phyloP scores from a whole-genome alignment of 2,329 filamentous ascomycete species.

The Cordyceps farinosa region DNA sequence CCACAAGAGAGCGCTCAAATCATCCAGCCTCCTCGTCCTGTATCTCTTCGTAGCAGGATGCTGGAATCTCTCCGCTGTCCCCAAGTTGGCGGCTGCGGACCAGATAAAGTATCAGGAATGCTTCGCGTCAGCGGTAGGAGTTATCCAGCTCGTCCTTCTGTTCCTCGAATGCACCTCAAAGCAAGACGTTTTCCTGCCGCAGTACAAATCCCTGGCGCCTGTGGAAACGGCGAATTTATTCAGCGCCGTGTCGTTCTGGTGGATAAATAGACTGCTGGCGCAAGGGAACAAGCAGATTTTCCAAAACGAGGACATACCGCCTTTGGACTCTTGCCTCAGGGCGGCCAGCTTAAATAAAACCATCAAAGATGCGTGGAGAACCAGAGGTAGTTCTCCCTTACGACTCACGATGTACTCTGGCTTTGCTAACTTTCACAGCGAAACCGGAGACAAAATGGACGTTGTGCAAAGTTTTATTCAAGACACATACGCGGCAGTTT shows the following conservation, averaged over 20 bases:
- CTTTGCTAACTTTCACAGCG: background rate
- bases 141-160: background rate
- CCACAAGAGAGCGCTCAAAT: background rate
- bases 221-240: constrained; percentile 8
- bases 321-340: background rate
- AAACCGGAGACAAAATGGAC: constrained; percentile 5
- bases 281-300: constrained; percentile 13
- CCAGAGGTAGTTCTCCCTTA: background rate
- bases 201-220: background rate
- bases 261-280: constrained; percentile 11
- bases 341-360: background rate
- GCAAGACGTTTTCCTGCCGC: background rate
- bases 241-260: constrained; percentile 11
- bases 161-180: constrained; percentile 13
- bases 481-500: constrained; percentile 1
- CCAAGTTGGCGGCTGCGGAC: background rate
- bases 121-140: background rate
- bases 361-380: background rate
- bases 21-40: background rate
- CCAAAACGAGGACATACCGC: constrained; percentile 8
- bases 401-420: background rate
- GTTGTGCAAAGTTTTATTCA: constrained; percentile 2
- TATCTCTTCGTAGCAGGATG: constrained; percentile 6
- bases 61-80: background rate
- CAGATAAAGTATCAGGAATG: background rate